Evolutionary conservation across 352 stramenopile genomes (phyloP).

Genomic region (Globisporangium cylindrosporum): DNA sequence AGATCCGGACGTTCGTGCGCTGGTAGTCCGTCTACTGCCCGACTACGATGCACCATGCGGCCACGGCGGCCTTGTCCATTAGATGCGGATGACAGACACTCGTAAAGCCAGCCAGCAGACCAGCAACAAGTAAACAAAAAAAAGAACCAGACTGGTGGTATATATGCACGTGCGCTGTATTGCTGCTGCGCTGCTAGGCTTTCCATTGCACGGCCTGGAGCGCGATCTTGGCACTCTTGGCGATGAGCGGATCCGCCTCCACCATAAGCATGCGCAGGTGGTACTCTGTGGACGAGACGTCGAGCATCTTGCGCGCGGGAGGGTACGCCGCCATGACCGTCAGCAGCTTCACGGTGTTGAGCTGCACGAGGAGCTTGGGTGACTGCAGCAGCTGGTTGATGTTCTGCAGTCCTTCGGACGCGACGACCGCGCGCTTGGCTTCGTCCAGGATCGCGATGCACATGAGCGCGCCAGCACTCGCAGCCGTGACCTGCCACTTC

Average conservation of each 20-base stretch:
- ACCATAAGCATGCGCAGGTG: conserved; percentile 40
- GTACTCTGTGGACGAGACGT: conserved; percentile 49
- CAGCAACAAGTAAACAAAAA: background rate
- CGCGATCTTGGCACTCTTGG: conserved; percentile 51
- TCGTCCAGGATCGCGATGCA: conserved; percentile 61
- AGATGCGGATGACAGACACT: background rate
- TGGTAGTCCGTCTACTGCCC: background rate
- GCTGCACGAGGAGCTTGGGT: conserved; percentile 48
- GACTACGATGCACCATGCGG: background rate
- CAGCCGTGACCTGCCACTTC: conserved; percentile 50
- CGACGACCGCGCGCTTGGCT: conserved; percentile 62
- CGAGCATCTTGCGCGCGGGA: conserved; percentile 41
- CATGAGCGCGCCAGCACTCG: conserved; percentile 64
- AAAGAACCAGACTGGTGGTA: conserved; percentile 2
- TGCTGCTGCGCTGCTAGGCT: conserved; percentile 22
- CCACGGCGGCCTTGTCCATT: background rate
- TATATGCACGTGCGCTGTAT: background rate
- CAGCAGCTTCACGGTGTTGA: conserved; percentile 69
- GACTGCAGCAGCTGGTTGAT: conserved; percentile 67
- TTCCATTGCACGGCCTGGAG: conserved; percentile 61
- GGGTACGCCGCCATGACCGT: conserved; percentile 58
- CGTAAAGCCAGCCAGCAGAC: background rate
- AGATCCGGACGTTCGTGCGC: background rate
- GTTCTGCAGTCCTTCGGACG: conserved; percentile 36
- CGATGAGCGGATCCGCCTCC: conserved; percentile 44